Evolutionary conservation across 129 eudicot species (phyloP), one percentile per base, ranked within the genome.

Genomic region (Mikania micrantha): DNA sequence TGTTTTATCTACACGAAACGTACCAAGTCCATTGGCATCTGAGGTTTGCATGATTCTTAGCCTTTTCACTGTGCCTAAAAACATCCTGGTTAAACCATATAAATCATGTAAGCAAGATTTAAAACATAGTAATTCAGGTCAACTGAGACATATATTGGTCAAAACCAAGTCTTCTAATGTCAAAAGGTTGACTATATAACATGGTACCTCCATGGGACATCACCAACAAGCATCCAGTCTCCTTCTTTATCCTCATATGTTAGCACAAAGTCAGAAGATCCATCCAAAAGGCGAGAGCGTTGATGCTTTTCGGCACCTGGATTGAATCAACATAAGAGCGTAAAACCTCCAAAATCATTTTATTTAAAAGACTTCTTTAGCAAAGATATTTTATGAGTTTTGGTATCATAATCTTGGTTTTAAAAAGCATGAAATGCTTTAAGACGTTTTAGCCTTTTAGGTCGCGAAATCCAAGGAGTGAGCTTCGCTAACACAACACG

Each of bases 161-260:
- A 67, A 74, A 25, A 19, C 21, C n/a, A 4, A 40, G n/a, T 42
- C 44, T 40, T 64, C n/a, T 60, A 66, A 19, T 34, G 54, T 58
- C 22, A 59, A 32, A 63, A 61, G n/a, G 38, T 68, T 29, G 64
- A 48, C 19, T 7, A 16, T 31, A 19, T 39, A 61, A 58, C 19
- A 27, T 77, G 21, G 21, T 88, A 92, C 98, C 98, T 76, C 95
- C 95, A 93, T 50, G 99, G 99, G 77, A 93, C 96, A 62, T 93
- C 99, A 44, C 99, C 99, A 7, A 93, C 92, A 8, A 94, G 97
- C 99, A 94, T 89, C 97, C 95, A 94, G 40, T 94, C 99, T 64
- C 95, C 95, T 70, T 94, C 99, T 67, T 83, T 94, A 77, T 94
- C 99, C 77, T 94, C 99, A 53, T 94, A 94, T n/a, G 99, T 94